Conservation (phyloP, 345 rosid genomes). For the Citrus reticulata region DNA sequence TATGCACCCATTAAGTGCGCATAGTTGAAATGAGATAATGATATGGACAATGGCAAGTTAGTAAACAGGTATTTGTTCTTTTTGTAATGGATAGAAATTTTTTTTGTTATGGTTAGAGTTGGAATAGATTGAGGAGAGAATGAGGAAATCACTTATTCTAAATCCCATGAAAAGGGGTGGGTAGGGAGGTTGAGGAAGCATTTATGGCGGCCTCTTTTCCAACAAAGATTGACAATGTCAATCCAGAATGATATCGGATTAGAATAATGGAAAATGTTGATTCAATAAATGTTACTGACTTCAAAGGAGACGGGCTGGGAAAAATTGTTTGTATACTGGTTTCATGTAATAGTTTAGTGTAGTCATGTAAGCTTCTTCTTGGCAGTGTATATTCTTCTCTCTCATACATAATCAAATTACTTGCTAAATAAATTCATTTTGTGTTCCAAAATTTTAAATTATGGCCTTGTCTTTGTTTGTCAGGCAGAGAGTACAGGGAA, state of each 20-base stretch:
- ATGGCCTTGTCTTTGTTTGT: constrained; percentile 16
- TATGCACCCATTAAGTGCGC: not conserved
- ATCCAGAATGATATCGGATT: not conserved
- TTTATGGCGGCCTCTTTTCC: not conserved
- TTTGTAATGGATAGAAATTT: not conserved
- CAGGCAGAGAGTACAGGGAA: constrained; percentile 93
- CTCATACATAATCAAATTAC: not conserved
- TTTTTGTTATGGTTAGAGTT: not conserved
- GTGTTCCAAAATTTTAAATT: constrained; percentile 1
- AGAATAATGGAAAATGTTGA: not conserved
- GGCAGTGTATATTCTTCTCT: not conserved
- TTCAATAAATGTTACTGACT: not conserved
- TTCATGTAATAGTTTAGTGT: not conserved
- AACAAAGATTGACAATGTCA: not conserved
- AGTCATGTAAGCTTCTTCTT: not conserved
- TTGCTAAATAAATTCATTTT: not conserved
- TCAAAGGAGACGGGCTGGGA: not conserved
- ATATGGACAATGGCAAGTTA: not conserved
- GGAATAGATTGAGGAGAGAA: not conserved
- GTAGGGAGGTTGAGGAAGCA: not conserved
- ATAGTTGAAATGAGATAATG: not conserved
- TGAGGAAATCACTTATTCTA: not conserved
- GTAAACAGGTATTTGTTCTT: not conserved
- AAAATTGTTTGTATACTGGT: not conserved
- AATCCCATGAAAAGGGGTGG: not conserved